phyloP scores from a whole-genome alignment of 805 yeast genomes.

The Wickerhamomyces xylosicus region DNA sequence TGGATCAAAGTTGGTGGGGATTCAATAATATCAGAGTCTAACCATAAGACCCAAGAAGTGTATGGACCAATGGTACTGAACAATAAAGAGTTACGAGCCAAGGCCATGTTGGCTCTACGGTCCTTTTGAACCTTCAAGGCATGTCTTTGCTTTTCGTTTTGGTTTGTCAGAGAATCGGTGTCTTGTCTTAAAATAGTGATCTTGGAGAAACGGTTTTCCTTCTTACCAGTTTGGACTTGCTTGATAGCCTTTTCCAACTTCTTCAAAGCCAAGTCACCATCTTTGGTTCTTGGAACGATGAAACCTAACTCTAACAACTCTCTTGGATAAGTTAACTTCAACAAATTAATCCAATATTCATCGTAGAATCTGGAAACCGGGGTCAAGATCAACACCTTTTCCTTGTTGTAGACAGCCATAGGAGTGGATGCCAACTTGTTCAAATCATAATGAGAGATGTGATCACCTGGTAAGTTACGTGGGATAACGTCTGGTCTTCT shows the following conservation, averaged over 20 bases:
- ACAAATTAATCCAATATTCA: conserved; percentile 80
- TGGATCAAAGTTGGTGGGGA: conserved; percentile 76
- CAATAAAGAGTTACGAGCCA: conserved; percentile 85
- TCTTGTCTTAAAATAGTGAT: conserved; percentile 90
- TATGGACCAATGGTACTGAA: conserved; percentile 84
- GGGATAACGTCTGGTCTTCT: conserved; percentile 47
- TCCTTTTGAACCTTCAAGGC: conserved; percentile 79
- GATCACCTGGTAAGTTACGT: conserved; percentile 56
- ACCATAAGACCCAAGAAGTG: conserved; percentile 94
- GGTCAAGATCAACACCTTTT: conserved; percentile 76
- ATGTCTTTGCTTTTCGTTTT: conserved; percentile 83
- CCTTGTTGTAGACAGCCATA: conserved; percentile 64
- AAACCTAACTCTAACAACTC: conserved; percentile 81
- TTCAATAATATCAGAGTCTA: conserved; percentile 91
- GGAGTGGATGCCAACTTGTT: conserved; percentile 67
- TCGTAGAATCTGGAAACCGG: conserved; percentile 85
- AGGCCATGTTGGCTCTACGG: conserved; percentile 84
- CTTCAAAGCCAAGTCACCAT: conserved; percentile 74
- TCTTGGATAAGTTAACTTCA: conserved; percentile 72
- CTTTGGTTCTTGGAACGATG: conserved; percentile 72
- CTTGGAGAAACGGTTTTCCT: conserved; percentile 62
- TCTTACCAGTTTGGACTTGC: conserved; percentile 52
- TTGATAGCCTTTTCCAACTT: conserved; percentile 70
- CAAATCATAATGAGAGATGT: conserved; percentile 75
- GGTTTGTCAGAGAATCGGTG: conserved; percentile 61